Percentiles rank a stretch among this genome's conserved stretches.
Evolutionary conservation across 495 filamentous ascomycete genomes (phyloP).

Genomic region (Lasiosphaeria hispida): DNA sequence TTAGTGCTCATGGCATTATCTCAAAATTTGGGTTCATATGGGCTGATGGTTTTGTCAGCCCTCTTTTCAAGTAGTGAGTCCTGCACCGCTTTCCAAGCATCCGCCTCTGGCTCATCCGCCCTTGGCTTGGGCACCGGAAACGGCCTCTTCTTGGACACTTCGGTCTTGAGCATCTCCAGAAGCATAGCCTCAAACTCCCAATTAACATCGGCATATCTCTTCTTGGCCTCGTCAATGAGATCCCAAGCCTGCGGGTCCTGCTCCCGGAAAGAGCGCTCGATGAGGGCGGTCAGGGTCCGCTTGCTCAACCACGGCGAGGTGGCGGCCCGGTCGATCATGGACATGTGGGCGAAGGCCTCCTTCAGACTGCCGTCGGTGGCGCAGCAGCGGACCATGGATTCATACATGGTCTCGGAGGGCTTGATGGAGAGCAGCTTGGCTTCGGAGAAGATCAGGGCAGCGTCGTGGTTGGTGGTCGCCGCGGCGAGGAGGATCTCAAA

Average conservation of each 20-base stretch:
- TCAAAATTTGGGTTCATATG: too few species aligned
- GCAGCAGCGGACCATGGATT: slow-evolving; percentile 67
- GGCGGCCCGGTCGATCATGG: slow-evolving; percentile 47
- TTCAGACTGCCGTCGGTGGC: slow-evolving; percentile 51
- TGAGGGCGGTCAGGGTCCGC: slow-evolving; percentile 35
- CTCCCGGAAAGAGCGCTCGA: slow-evolving; percentile 39
- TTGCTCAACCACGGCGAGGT: slow-evolving; percentile 37
- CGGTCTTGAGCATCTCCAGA: not conserved
- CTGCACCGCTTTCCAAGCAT: too few species aligned
- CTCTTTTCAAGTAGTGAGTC: too few species aligned
- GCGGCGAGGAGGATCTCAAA: slow-evolving; percentile 68
- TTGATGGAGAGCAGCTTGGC: slow-evolving; percentile 63
- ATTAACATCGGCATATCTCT: slow-evolving; percentile 27
- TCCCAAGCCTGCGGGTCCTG: slow-evolving; percentile 46
- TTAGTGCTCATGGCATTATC: too few species aligned
- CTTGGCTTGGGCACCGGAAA: too few species aligned
- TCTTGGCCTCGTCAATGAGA: slow-evolving; percentile 38
- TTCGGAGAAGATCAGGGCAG: slow-evolving; percentile 70
- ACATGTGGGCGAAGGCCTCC: slow-evolving; percentile 56
- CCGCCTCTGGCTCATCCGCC: too few species aligned
- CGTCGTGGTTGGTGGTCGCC: slow-evolving; percentile 56
- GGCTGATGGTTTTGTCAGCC: too few species aligned
- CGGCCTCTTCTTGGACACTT: too few species aligned
- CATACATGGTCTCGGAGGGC: slow-evolving; percentile 62
- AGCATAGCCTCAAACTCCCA: slow-evolving; percentile 16